Base-by-base conservation (phyloP, 2,329 filamentous ascomycete genomes). In the Elsinoe necatrix region DNA sequence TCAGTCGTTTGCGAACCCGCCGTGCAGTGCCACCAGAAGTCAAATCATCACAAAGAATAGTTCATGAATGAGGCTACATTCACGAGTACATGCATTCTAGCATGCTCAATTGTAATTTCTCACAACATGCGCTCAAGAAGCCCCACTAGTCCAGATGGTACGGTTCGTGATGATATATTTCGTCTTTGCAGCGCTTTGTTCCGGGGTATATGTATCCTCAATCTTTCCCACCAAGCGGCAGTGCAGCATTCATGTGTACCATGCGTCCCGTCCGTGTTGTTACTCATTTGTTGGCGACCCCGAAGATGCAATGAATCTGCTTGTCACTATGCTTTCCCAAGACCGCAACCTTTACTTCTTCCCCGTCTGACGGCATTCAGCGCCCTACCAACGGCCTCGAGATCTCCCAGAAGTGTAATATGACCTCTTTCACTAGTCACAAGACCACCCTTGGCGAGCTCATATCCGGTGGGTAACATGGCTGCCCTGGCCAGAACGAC, bases 401-500 rank as follows among this genome's bases (percentile, higher is more conserved):
- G 68, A 73, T 96, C 91, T 0, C 91, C 91, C 29, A 96, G 71
- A 65, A 97, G 77, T 0, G 87, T 90, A 34, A 96, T 85, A 72
- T 97, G 92, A 0, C 92, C 91, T 2, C 89, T 77, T 62, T 95
- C 89, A 55, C 85, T 90, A 63, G 82, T 85, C 11, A 95, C 81
- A 16, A 89, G 75, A 0, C 90, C 90, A 11, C 84, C 85, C 45
- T 79, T 81, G 1, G 85, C 88, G 34, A 87, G 76, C 50, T 80
- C 77, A 67, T 95, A 96, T 0, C 90, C 90, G 1, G 80, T 73
- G 0, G 91, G 91, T 42, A 95, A 71, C 87, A 95, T 92, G 0
- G 90, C 87, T 60, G 92, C 88, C 52, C 82, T 82, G 0, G 91
- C 88, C 5, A 96, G 78, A 56, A 92, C 89, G 0, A 97, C 91